Percentiles rank a stretch among this genome's conserved stretches.
Evolutionary conservation across 2,329 filamentous ascomycete genomes (phyloP).

Genomic region (Coniochaeta sp.): DNA sequence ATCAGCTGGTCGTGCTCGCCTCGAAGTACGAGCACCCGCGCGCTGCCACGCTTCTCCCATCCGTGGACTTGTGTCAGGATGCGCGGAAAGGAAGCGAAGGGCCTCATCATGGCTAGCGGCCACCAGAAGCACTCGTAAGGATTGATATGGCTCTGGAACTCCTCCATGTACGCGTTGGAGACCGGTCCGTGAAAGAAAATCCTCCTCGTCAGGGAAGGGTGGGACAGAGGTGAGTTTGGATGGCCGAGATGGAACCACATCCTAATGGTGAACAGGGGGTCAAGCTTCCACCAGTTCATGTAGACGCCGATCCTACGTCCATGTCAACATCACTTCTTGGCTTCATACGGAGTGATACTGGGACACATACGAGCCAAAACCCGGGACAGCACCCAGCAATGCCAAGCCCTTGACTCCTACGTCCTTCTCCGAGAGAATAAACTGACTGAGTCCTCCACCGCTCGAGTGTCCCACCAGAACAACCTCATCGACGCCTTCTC

Average conservation of each 20-base stretch:
- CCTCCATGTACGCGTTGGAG: conserved; percentile 27
- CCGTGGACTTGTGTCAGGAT: conserved; percentile 29
- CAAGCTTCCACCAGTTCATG: conserved; percentile 35
- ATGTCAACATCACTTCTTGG: conserved; percentile 5
- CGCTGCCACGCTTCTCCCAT: conserved; percentile 15
- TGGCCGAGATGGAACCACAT: conserved; percentile 39
- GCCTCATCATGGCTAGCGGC: conserved; percentile 38
- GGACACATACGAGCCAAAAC: conserved; percentile 37
- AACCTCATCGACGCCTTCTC: conserved; percentile 22
- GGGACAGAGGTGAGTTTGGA: conserved; percentile 43
- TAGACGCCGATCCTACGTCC: conserved; percentile 27
- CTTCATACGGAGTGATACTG: neutral
- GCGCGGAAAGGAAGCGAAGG: conserved; percentile 32
- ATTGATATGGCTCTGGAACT: conserved; percentile 34
- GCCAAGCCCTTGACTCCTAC: conserved; percentile 35
- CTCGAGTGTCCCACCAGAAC: conserved; percentile 44
- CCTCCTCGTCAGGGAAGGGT: conserved; percentile 35
- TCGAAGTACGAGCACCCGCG: conserved; percentile 29
- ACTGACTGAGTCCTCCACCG: conserved; percentile 43
- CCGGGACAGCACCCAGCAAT: conserved; percentile 38
- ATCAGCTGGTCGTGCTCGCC: conserved; percentile 34
- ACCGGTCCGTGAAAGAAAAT: conserved; percentile 43
- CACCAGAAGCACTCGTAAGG: conserved; percentile 46
- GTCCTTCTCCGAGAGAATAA: conserved; percentile 32
- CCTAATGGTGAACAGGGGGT: conserved; percentile 40